These are phyloP conservation scores for Solanum raphanifolium DNA, from an alignment of 257 asterid species.

Conservation along the genomic window DNA sequence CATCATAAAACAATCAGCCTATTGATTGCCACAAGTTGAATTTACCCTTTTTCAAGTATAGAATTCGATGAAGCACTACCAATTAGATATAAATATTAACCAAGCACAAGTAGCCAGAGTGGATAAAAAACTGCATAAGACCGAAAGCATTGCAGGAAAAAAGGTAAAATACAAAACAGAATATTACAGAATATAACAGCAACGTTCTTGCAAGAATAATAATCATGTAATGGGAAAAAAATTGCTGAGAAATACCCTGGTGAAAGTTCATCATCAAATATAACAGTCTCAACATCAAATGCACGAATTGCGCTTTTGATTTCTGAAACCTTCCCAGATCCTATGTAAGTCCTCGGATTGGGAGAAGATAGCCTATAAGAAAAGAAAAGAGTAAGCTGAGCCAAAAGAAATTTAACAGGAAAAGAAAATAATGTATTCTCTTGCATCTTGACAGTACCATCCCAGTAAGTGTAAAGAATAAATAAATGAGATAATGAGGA, in stretches of 20 bases:
- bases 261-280: slow-evolving; percentile 94
- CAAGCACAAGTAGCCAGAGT: not conserved
- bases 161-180: not conserved
- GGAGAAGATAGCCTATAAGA: slow-evolving; percentile 63
- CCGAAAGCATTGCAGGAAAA: not conserved
- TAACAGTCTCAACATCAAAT: slow-evolving; percentile 76
- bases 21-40: not conserved
- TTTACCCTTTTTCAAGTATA: not conserved
- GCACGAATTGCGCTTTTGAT: slow-evolving; percentile 85
- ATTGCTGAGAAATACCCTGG: slow-evolving; percentile 58
- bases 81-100: not conserved
- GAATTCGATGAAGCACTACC: not conserved
- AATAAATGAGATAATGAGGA: not conserved
- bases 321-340: slow-evolving; percentile 94
- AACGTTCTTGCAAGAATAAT: not conserved
- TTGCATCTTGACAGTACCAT: not conserved
- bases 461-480: not conserved
- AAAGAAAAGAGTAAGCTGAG: not conserved
- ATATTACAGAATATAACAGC: not conserved
- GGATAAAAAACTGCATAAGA: not conserved
- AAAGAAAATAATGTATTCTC: not conserved
- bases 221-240: not conserved
- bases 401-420: not conserved
- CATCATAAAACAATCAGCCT: slow-evolving; percentile 3
- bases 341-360: slow-evolving; percentile 89